Percentiles rank a stretch among this genome's conserved stretches.
phyloP scores from a whole-genome alignment of 176 grass and related monocot species.

The Triticum timopheevii region DNA sequence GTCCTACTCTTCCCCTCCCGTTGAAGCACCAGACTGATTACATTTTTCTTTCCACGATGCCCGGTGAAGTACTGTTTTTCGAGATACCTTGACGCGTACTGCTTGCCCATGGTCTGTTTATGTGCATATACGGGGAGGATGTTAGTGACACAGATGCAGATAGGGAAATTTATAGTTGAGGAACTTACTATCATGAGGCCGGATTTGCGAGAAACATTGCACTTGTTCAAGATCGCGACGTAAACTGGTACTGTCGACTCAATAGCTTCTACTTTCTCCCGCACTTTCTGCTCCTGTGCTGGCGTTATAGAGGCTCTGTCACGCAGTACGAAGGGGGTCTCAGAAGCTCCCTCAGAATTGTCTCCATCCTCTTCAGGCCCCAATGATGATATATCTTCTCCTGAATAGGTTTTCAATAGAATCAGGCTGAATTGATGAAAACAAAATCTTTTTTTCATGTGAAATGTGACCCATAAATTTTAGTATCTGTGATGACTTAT shows the following conservation, averaged over 20 bases:
- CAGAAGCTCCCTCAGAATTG: background rate
- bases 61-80: background rate
- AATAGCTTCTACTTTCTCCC: conserved; percentile 15
- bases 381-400: background rate
- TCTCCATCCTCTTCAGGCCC: background rate
- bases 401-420: background rate
- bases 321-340: background rate
- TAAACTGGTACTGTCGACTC: conserved; percentile 11
- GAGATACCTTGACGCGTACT: background rate
- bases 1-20: background rate
- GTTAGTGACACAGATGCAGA: background rate
- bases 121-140: background rate
- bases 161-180: background rate
- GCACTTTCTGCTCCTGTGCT: conserved; percentile 26
- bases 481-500: background rate
- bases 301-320: background rate
- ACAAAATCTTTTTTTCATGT: background rate
- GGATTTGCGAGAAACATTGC: background rate
- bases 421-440: background rate
- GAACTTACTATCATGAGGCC: background rate
- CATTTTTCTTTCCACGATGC: background rate
- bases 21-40: background rate
- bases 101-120: background rate
- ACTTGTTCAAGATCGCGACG: conserved; percentile 27
- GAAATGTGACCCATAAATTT: background rate